phyloP scores from a whole-genome alignment of 2,329 filamentous ascomycete species.

The Pestalotiopsis sp. region DNA sequence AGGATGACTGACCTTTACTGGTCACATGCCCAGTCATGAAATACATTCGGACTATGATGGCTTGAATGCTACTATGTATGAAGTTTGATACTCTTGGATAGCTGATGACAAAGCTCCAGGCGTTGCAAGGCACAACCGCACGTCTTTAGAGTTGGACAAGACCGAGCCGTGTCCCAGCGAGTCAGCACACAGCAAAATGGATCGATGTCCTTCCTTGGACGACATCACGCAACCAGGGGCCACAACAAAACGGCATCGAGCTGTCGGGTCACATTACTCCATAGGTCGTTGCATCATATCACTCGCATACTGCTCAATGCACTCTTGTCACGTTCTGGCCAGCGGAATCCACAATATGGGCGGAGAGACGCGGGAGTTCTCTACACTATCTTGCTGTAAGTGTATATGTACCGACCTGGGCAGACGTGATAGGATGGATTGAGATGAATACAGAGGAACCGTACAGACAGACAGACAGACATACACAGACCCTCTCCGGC shows the following conservation, averaged over 20 bases:
- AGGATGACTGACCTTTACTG: background rate
- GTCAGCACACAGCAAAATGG: background rate
- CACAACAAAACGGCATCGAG: background rate
- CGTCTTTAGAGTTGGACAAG: background rate
- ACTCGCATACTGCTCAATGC: background rate
- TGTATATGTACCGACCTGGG: background rate
- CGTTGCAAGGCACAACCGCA: background rate
- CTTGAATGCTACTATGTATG: background rate
- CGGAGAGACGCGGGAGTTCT: background rate
- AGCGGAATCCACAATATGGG: background rate
- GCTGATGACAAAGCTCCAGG: background rate
- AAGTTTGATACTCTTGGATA: background rate
- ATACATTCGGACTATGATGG: background rate
- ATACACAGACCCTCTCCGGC: background rate
- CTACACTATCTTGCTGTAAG: background rate
- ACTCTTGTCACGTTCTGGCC: background rate
- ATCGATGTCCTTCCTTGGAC: background rate
- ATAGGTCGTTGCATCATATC: background rate
- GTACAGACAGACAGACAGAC: background rate
- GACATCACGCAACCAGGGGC: background rate
- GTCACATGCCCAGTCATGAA: background rate
- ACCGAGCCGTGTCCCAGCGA: background rate
- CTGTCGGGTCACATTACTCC: background rate
- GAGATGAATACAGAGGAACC: background rate
- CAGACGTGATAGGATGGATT: background rate